Conservation (phyloP, 768 basidiomycete genomes). For the Termitomyces sp. region DNA sequence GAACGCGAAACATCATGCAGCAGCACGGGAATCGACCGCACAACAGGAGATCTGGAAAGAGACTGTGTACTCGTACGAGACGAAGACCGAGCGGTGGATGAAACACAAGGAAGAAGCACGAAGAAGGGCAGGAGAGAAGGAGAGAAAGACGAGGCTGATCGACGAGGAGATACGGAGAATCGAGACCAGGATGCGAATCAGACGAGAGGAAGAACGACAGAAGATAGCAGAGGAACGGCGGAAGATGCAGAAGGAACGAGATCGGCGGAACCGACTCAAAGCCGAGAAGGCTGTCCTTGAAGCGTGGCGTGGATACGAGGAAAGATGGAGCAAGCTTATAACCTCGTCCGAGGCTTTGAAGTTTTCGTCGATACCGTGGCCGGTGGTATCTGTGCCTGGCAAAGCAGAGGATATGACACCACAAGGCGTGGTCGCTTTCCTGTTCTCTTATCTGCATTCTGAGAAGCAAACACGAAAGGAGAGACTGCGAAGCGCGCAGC, state of each 20-base stretch:
- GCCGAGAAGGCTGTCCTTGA: slow-evolving; percentile 43
- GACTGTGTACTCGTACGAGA: slow-evolving; percentile 45
- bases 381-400: slow-evolving; percentile 40
- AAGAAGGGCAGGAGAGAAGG: slow-evolving; percentile 40
- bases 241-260: slow-evolving; percentile 37
- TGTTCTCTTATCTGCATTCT: slow-evolving; percentile 66
- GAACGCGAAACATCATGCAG: slow-evolving; percentile 6
- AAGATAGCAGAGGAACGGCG: slow-evolving; percentile 45
- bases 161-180: slow-evolving; percentile 55
- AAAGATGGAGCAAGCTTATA: slow-evolving; percentile 53
- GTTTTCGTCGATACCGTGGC: slow-evolving; percentile 75
- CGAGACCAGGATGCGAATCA: slow-evolving; percentile 47
- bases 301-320: slow-evolving; percentile 65
- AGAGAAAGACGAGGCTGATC: slow-evolving; percentile 41
- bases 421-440: slow-evolving; percentile 52
- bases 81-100: slow-evolving; percentile 53
- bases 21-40: slow-evolving; percentile 8
- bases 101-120: slow-evolving; percentile 42
- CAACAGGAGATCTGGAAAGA: slow-evolving; percentile 48
- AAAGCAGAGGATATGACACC: slow-evolving; percentile 47
- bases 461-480: slow-evolving; percentile 55
- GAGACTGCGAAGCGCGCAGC: slow-evolving; percentile 59
- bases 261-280: slow-evolving; percentile 36
- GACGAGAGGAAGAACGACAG: slow-evolving; percentile 46
- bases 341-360: slow-evolving; percentile 42